Evolutionary conservation across 305 asterid genomes (phyloP), one percentile per base, ranked within the genome.

Genomic region (Caryopteris hybrid): DNA sequence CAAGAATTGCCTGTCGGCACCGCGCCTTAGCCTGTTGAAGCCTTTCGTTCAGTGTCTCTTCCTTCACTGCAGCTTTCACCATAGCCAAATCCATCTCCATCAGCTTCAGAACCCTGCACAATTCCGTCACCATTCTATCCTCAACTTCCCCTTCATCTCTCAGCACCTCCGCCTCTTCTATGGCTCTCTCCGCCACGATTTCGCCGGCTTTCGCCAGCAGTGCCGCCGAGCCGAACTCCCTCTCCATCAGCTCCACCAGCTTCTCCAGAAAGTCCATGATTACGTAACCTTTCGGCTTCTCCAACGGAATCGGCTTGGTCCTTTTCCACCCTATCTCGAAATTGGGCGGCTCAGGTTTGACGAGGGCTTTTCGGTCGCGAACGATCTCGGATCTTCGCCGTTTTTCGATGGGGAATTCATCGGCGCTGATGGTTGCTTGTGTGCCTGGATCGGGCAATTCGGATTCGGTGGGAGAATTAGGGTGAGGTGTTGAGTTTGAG

Each of bases 11-110:
- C 79, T 92, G 98, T 66, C 96, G 84, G 72, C 96, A 87, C 4
- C 95, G 79, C 0, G 95, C 96, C 78, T 83, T 89, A 1, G 95
- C 98, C 74, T 87, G 92, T 60, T 76, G 64, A 34, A 91, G 82
- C 81, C 98, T 87, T 51, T 87, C 84, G 39, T 67, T 81, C 65
- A 89, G 16, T 1, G 95, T 89, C 29, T 91, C 96, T 36, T 86
- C 77, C 64, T 91, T 91, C 8, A 86, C 91, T 2, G 98, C 87
- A 68, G 90, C 98, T 78, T 73, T 81, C 14, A 87, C 83, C 98
- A 91, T 89, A 1, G 94, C 84, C 81, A 91, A 74, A 53, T 91
- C 97, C 97, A 91, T 91, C 36, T 91, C 96, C 96, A 89, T 83
- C 2, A 87, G 90, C 81, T 91, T 89, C 90, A 89, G 80, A 29